phyloP scores from a whole-genome alignment of 2,329 filamentous ascomycete species.

The Colletotrichum orbiculare region DNA sequence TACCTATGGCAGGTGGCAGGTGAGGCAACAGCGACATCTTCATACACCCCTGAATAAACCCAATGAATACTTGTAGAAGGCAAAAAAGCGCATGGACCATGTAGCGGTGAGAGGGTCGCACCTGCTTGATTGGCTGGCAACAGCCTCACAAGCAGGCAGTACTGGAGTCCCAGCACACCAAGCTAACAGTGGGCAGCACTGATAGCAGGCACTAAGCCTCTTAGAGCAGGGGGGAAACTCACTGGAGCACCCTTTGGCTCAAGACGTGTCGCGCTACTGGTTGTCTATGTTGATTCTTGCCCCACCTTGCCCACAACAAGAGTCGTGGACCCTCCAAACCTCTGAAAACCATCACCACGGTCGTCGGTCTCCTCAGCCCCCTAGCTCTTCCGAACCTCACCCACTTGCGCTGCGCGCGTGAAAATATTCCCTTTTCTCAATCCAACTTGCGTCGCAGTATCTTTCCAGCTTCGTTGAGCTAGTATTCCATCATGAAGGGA shows the following conservation, averaged over 20 bases:
- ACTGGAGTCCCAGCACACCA: slow-evolving; percentile 17
- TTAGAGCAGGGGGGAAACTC: slow-evolving; percentile 21
- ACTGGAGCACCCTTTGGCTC: slow-evolving; percentile 17
- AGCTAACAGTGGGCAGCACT: slow-evolving; percentile 23
- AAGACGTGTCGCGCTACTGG: slow-evolving; percentile 35
- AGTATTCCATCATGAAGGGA: slow-evolving; percentile 63
- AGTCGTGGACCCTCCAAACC: slow-evolving; percentile 39
- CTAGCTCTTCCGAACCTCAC: slow-evolving; percentile 42
- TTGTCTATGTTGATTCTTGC: slow-evolving; percentile 39
- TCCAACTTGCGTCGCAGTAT: slow-evolving; percentile 37
- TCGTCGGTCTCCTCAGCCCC: slow-evolving; percentile 38
- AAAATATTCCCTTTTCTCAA: slow-evolving; percentile 41
- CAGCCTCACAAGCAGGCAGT: slow-evolving; percentile 17
- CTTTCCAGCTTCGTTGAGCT: slow-evolving; percentile 38
- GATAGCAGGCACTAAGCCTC: slow-evolving; percentile 29
- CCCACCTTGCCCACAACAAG: slow-evolving; percentile 45
- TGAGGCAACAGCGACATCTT: slow-evolving; percentile 16
- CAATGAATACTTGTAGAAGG: slow-evolving; percentile 17
- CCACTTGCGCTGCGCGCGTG: slow-evolving; percentile 49
- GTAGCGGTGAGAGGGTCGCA: slow-evolving; percentile 41
- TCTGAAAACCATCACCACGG: slow-evolving; percentile 49
- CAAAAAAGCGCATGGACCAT: slow-evolving; percentile 34
- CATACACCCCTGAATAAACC: slow-evolving; percentile 35
- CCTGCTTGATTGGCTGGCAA: slow-evolving; percentile 17
- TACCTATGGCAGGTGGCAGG: slow-evolving; percentile 27